Conservation (phyloP, 805 yeast species). For the Isabelozyma heimii region DNA sequence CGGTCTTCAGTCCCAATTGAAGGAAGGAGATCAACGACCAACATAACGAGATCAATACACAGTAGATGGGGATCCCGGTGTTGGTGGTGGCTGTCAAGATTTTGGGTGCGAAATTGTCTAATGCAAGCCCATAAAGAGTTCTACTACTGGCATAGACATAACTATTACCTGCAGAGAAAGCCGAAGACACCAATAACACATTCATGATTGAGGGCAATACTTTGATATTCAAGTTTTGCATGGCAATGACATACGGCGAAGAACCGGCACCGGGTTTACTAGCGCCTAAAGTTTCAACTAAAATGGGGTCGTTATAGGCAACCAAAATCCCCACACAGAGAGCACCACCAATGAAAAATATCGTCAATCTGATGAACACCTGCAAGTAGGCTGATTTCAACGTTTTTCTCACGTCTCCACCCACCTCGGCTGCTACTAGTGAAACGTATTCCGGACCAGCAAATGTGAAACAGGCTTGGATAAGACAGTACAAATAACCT, state of each 20-base stretch:
- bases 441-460: slow-evolving; percentile 87
- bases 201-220: slow-evolving; percentile 47
- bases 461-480: slow-evolving; percentile 73
- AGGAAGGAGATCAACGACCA: slow-evolving; percentile 67
- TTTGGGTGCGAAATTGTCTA: slow-evolving; percentile 46
- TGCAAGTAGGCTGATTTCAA: slow-evolving; percentile 79
- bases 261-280: slow-evolving; percentile 64
- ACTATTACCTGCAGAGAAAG: slow-evolving; percentile 49
- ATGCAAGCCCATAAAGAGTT: slow-evolving; percentile 45
- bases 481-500: slow-evolving; percentile 68
- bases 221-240: slow-evolving; percentile 44
- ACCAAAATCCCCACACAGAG: slow-evolving; percentile 76
- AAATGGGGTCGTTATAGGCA: slow-evolving; percentile 62
- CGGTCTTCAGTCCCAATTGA: slow-evolving; percentile 44
- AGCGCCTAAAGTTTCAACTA: slow-evolving; percentile 54
- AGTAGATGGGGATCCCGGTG: slow-evolving; percentile 46
- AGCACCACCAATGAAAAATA: slow-evolving; percentile 72
- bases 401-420: slow-evolving; percentile 59
- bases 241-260: slow-evolving; percentile 49
- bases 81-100: slow-evolving; percentile 43
- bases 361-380: slow-evolving; percentile 64
- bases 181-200: slow-evolving; percentile 39
- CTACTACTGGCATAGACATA: slow-evolving; percentile 48
- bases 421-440: slow-evolving; percentile 81
- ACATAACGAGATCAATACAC: slow-evolving; percentile 38